Evolutionary conservation across 2,329 filamentous ascomycete genomes (phyloP).

Genomic region (Monilinia aucupariae): DNA sequence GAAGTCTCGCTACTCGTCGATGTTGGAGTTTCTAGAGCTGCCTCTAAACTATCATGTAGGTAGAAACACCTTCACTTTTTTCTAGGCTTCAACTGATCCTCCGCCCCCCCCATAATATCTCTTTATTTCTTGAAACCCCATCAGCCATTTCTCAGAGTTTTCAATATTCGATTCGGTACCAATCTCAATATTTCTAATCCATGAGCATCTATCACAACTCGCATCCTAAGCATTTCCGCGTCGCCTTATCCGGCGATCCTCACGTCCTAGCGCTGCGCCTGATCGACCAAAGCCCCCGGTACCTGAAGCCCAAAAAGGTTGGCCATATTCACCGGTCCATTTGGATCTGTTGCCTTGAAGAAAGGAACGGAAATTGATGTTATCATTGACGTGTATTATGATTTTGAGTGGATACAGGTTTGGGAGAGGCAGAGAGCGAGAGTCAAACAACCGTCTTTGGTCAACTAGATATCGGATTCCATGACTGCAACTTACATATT

Average conservation of each 20-base stretch:
- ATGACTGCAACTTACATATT: constrained; percentile 7
- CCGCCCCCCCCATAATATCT: background rate
- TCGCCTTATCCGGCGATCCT: constrained; percentile 28
- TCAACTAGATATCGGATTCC: constrained; percentile 7
- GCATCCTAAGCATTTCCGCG: constrained; percentile 26
- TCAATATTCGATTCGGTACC: background rate
- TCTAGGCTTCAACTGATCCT: constrained; percentile 1
- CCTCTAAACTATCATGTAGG: background rate
- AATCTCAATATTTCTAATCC: constrained; percentile 4
- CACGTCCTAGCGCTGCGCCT: constrained; percentile 25
- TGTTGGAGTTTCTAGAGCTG: background rate
- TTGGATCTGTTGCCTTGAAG: background rate
- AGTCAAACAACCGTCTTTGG: background rate
- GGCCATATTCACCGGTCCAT: constrained; percentile 2
- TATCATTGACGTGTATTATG: constrained; percentile 11
- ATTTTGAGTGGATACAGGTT: constrained; percentile 5
- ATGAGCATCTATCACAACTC: constrained; percentile 11
- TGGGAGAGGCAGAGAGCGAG: background rate
- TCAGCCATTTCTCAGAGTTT: background rate
- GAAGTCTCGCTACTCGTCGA: background rate
- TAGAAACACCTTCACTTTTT: background rate
- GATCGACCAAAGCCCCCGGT: constrained; percentile 22
- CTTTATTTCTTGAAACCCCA: constrained; percentile 5
- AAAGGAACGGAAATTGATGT: constrained; percentile 11
- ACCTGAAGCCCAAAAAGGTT: constrained; percentile 16